Base-by-base conservation (phyloP, 2,329 filamentous ascomycete species). In the Fusarium hostae region DNA sequence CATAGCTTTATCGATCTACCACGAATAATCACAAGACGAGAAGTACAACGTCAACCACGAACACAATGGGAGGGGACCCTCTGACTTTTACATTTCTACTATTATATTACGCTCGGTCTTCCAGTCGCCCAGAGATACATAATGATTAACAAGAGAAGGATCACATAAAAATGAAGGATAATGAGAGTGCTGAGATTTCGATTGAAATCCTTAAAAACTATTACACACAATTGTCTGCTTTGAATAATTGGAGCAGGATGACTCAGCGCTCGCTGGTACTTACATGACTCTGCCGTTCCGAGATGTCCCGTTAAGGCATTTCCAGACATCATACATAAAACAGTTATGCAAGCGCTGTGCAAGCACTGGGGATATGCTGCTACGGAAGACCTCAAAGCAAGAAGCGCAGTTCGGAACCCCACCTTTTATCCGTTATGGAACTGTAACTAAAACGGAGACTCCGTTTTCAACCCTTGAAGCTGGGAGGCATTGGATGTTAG, bases 291-390 rank as follows among this genome's bases (percentile, higher is more conserved):
- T 39, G n/a, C 45, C 37, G 11, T 26, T 62, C 44, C 7, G 41
- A 63, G 57, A 28, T 34, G 22, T 40, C 51, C 51, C 35, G 64
- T 54, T 59, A 59, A 37, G 64, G 39, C 13, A 32, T 41, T 24
- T 9, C 30, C 13, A 41, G 20, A 1, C 28, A 32, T 18, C 9
- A 24, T 55, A 24, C 35, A 54, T 20, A 32, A 6, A 20, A 22
- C 5, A 35, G 26, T 41, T 55, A 55, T 55, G 51, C n/a, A 32
- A 10, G 18, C 4, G 7, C 13, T 22, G 22, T n/a, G 24, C 24
- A 39, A 28, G 9, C 13, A 3, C 13, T 26, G 5, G 3, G 9
- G 1, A 12, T 12, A 8, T 2, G 10, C 2, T 9, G 4, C 28
- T 56, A 59, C 56, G 56, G 56, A 28, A 20, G 35, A 7, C n/a